Percentiles rank a stretch among this genome's conserved stretches.
These are phyloP conservation scores for Globisporangium middletonii DNA, from an alignment of 352 stramenopile species.

Conservation along the genomic window DNA sequence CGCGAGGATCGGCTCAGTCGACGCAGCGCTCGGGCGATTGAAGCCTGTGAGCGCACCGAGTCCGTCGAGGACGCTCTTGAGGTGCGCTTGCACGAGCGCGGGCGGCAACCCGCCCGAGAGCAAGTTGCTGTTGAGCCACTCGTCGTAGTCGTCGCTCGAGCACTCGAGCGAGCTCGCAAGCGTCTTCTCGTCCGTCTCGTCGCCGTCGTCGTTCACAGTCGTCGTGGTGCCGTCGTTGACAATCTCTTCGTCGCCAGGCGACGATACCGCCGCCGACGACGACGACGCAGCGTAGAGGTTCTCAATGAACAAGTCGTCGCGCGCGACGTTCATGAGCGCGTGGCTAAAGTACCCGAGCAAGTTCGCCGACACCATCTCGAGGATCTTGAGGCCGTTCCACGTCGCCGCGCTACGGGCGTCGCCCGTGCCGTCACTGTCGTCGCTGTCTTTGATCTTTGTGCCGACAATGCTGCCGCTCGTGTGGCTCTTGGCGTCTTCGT, in stretches of 20 bases:
- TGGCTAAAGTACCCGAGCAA: conserved; percentile 73
- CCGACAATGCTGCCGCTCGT: conserved; percentile 80
- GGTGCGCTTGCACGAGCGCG: conserved; percentile 49
- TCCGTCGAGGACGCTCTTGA: conserved; percentile 49
- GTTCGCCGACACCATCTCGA: conserved; percentile 75
- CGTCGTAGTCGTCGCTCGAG: conserved; percentile 75
- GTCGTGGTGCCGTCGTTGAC: conserved; percentile 21
- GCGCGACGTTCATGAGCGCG: conserved; percentile 48
- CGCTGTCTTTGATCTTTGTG: conserved; percentile 42
- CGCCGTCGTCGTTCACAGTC: conserved; percentile 21
- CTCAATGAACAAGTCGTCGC: conserved; percentile 59
- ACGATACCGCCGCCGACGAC: not conserved
- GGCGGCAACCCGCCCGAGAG: conserved; percentile 69
- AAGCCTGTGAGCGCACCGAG: conserved; percentile 43
- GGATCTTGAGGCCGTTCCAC: conserved; percentile 52
- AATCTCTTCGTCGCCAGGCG: conserved; percentile 25
- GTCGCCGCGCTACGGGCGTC: conserved; percentile 12
- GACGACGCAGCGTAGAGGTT: conserved; percentile 12
- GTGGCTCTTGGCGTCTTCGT: conserved; percentile 86
- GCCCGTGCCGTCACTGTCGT: conserved; percentile 13
- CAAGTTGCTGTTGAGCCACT: conserved; percentile 70
- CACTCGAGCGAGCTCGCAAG: conserved; percentile 39
- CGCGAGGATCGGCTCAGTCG: conserved; percentile 33
- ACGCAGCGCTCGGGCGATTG: conserved; percentile 17
- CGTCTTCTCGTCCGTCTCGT: conserved; percentile 33